Base-by-base conservation (phyloP, 2,329 filamentous ascomycete genomes). In the Lasiodiplodia citricola region DNA sequence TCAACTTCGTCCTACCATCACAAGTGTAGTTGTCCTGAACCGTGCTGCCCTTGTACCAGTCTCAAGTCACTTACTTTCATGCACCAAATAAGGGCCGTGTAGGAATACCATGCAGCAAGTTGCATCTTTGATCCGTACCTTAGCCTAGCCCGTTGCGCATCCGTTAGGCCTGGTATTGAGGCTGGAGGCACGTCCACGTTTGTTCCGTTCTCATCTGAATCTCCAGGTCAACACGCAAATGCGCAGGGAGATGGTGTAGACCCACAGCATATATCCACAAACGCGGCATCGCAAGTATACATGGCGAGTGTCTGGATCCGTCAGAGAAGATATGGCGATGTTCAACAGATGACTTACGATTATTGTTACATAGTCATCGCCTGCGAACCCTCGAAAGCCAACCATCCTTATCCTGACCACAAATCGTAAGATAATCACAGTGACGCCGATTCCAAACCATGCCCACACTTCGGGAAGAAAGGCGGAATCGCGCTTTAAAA, bases 341-440 rank as follows among this genome's bases (percentile, higher is more conserved):
- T 10, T 54, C 25, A 13, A 14, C 18, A 13, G 25, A 23, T 14
- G 14, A 37, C 65, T 67, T 13, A 81, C 79, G 0, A 79, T 64
- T 16, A 79, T 35, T 0, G 77, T 73, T 41, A 82, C 76, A 13
- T 78, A 77, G 67, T 83, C 80, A 70, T 83, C 82, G 11, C 81
- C 78, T 38, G 79, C 75, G 2, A 82, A 72, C 0, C 79, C 75
- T n/a, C 75, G 74, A 38, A 77, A 66, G 2, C 81, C 81, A 1
- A 81, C 80, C 0, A 78, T 79, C 2, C 79, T 78, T 16, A 81
- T 65, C 0, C 81, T 76, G 4, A 82, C 78, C 18, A 66, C 72
- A 23, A 79, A 80, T 5, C 81, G 77, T 4, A 75, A 31, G 2
- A 77, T 18, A 0, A 83, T 69, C 11, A 82, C 71, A 1, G 73